Base-by-base conservation (phyloP, 2,329 filamentous ascomycete genomes). In the Lachnellula subtilissima region DNA sequence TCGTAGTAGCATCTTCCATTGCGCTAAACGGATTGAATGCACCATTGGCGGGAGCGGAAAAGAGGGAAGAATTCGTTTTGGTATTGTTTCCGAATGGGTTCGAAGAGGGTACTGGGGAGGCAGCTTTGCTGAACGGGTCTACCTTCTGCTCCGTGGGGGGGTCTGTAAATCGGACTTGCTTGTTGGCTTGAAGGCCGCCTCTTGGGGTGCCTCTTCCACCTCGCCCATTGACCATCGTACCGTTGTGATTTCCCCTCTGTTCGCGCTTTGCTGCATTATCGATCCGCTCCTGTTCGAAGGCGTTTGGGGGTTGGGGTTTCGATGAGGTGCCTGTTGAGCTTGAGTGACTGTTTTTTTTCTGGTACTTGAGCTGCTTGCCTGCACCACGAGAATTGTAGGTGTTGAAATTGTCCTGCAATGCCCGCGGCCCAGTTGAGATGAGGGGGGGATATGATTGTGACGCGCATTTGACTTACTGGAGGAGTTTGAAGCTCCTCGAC, bases 251-350 rank as follows among this genome's bases (percentile, higher is more conserved):
- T 23, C 61, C 61, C 52, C 63, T 54, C 43, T 67, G 63, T 46
- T 61, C 57, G 39, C 69, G 62, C 55, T 68, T 70, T 23, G 69
- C 63, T 37, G 67, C 68, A 67, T 70, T 70, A 57, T 69, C 64
- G 47, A 62, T 58, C 58, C 67, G 64, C 36, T 68, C 68, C 55
- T 58, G 45, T 51, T 69, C 66, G 61, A 69, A 70, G 28, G 60
- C 48, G 52, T 66, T 63, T 19, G 61, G 35, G 15, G 56, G 22
- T 52, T 54, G 58, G 17, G 58, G 47, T 45, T 39, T 42, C 19
- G 52, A 39, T 40, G 58, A 25, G 12, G 59, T 56, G 56, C 50
- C 58, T 65, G 57, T 56, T 52, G 32, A 55, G 22, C 54, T 62
- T 65, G 53, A 64, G 62, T 56, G 50, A 48, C 53, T 52, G n/a